Conservation (phyloP, 108 stramenopile genomes). For the Bacterosira constricta region DNA sequence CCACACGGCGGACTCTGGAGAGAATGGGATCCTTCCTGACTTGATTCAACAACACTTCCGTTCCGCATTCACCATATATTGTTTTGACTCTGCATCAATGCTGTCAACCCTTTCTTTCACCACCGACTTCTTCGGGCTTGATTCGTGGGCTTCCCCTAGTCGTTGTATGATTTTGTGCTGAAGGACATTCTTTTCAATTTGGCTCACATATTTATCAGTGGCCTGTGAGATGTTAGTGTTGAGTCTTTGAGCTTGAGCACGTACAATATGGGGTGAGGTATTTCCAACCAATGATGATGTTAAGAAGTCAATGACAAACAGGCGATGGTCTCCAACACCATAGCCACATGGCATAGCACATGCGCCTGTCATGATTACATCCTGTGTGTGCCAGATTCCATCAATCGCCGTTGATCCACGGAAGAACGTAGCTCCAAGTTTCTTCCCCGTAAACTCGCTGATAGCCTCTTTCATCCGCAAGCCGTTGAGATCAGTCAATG, state of each 20-base stretch:
- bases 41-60: slow-evolving; percentile 8
- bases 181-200: neutral
- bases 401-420: neutral
- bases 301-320: neutral
- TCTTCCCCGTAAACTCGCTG: neutral
- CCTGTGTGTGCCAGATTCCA: neutral
- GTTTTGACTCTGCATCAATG: neutral
- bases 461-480: neutral
- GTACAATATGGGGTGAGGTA: neutral
- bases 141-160: neutral
- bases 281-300: too few relatives aligned
- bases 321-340: slow-evolving; percentile 9
- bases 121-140: neutral
- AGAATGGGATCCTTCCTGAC: slow-evolving; percentile 11
- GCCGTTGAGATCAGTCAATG: neutral
- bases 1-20: slow-evolving; percentile 4
- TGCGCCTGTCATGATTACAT: neutral
- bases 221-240: neutral
- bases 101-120: too few relatives aligned
- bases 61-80: too few relatives aligned
- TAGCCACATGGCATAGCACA: too few relatives aligned
- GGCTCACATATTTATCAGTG: neutral
- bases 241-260: neutral
- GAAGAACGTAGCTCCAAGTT: neutral
- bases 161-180: neutral